Evolutionary conservation across 164 flowering plant species (phyloP), one percentile per base, ranked within the genome.

Genomic region (Taxillus chinensis): DNA sequence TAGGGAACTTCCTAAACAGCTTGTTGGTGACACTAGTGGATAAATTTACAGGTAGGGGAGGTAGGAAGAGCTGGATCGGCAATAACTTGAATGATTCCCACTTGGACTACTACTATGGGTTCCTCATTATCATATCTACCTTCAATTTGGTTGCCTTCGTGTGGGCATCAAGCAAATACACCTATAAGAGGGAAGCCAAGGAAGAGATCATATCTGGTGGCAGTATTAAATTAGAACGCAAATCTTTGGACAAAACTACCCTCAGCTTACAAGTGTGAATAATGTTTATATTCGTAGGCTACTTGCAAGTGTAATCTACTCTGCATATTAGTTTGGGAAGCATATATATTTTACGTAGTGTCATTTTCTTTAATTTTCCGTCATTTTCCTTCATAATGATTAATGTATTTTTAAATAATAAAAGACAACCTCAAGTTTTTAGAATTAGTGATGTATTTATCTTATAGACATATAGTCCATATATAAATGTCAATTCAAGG

Each of bases 1-100:
- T 86, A 3, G 97, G 97, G 49, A 88, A 88, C 61, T 91, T 88
- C 74, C 68, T 91, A 67, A 91, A 85, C 55, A 91, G 97, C 72
- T 78, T 91, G 39, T 45, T 88, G 27, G 86, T 91, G 60, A 86
- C 96, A 17, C 56, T 85, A 82, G 89, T 86, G 55, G 90, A 85
- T 64, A 78, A 80, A 40, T 62, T 86, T 4, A 83, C 90, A 2
- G 73, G 85, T 7, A 79, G 70, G 11, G 64, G 62, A 45, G 83
- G 79, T 5, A 62, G 68, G 53, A 83, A 79, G 71, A 82, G 92
- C 41, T 90, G 97, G 97, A 87, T 90, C 37, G 90, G 86, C 39
- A 72, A 86, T 39, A 85, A 91, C 65, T 64, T 91, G 80, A 91
- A 91, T 68, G 79, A 82, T 61, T 81, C 83, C 67, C 92, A 81